Conservation (phyloP, 208 protist genomes). For the Crithidia acanthocephali region DNA sequence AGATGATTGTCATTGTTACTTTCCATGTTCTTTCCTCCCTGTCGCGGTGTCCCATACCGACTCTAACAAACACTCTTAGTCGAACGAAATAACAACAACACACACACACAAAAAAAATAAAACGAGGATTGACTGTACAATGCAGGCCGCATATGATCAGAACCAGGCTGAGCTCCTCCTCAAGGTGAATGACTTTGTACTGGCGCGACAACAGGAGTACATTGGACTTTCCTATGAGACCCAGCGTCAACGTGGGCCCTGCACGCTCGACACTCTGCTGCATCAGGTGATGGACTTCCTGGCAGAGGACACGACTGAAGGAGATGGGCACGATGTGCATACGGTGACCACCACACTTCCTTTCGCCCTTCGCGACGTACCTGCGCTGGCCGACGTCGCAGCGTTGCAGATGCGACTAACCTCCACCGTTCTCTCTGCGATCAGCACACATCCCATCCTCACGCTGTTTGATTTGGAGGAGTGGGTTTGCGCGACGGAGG, state of each 20-base stretch:
- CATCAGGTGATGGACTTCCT: conserved; percentile 7
- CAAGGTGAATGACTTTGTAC: conserved; percentile 15
- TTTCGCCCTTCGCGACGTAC: conserved; percentile 63
- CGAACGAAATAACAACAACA: no score
- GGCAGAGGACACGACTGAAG: background rate
- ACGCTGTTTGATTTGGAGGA: conserved; percentile 84
- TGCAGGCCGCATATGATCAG: background rate
- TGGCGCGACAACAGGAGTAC: conserved; percentile 17
- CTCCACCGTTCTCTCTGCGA: conserved; percentile 48
- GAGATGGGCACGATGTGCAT: background rate
- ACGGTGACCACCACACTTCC: conserved; percentile 32
- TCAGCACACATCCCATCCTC: conserved; percentile 72
- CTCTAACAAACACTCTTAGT: no score
- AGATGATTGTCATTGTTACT: no score
- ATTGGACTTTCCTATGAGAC: background rate
- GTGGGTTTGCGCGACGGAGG: conserved; percentile 59
- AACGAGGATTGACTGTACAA: background rate
- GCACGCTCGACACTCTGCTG: conserved; percentile 24
- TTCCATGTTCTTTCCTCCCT: no score
- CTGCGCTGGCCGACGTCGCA: conserved; percentile 50
- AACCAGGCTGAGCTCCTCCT: conserved; percentile 3
- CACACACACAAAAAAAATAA: no score
- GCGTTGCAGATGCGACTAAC: conserved; percentile 59
- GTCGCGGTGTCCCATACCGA: no score
- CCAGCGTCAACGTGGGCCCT: conserved; percentile 29